These are phyloP conservation scores for Colletotrichum sp. DNA, from an alignment of 2,329 filamentous ascomycete species.

Conservation along the genomic window DNA sequence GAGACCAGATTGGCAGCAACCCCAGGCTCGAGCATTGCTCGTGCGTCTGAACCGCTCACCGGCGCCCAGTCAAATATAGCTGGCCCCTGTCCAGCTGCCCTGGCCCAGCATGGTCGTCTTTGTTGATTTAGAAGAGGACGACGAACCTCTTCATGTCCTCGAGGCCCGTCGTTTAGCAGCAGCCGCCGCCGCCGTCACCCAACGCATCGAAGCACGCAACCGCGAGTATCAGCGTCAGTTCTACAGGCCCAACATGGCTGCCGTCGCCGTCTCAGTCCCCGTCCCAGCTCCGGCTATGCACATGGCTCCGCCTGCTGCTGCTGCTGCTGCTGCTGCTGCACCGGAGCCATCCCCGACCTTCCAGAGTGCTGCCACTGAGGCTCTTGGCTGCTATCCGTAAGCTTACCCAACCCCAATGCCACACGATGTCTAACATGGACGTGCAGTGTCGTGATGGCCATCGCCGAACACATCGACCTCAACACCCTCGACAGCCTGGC, in stretches of 20 bases:
- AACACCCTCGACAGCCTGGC: conserved; percentile 87
- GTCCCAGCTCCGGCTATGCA: not conserved
- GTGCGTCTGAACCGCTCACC: not conserved
- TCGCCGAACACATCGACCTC: conserved; percentile 81
- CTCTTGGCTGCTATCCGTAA: conserved; percentile 43
- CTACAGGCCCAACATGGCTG: not conserved
- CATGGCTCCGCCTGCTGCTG: not conserved
- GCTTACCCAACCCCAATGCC: not conserved
- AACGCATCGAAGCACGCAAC: conserved; percentile 3
- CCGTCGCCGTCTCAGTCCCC: not conserved
- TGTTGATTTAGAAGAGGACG: conserved; percentile 28
- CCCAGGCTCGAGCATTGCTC: not conserved
- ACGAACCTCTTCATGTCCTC: conserved; percentile 14
- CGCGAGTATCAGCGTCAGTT: not conserved
- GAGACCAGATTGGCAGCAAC: conserved; percentile 12
- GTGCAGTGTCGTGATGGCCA: conserved; percentile 74
- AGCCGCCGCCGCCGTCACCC: conserved; percentile 10
- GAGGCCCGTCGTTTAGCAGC: conserved; percentile 9
- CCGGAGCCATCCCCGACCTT: conserved; percentile 16
- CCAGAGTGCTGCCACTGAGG: conserved; percentile 29
- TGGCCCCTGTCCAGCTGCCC: not conserved
- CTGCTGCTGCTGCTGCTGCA: not conserved
- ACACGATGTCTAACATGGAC: not conserved
- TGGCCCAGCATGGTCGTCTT: conserved; percentile 24
- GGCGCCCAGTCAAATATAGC: not conserved